Evolutionary conservation across 1,284 basidiomycete species (phyloP).

Genomic region (Mixia osmundae): DNA sequence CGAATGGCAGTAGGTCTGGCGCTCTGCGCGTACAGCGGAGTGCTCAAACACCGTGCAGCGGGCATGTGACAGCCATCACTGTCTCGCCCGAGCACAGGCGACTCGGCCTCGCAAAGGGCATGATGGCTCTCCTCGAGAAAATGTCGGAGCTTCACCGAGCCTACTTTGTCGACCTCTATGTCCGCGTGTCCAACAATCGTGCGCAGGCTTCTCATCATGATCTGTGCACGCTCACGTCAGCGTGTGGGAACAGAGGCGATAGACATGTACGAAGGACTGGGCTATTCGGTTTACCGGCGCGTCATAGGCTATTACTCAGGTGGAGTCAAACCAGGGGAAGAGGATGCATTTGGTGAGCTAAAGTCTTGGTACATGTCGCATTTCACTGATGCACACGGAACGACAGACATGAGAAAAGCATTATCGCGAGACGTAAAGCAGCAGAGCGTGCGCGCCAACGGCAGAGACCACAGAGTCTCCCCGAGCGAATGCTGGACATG

Average conservation of each 20-base stretch:
- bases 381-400: too few relatives aligned
- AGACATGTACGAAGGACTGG: slow-evolving; percentile 60
- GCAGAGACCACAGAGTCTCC: too few relatives aligned
- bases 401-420: too few relatives aligned
- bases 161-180: slow-evolving; percentile 75
- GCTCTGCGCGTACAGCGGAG: neutral
- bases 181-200: slow-evolving; percentile 44
- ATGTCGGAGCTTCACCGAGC: slow-evolving; percentile 51
- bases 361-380: too few relatives aligned
- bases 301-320: slow-evolving; percentile 68
- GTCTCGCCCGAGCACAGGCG: slow-evolving; percentile 78
- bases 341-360: slow-evolving; percentile 75
- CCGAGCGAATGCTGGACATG: too few relatives aligned
- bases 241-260: slow-evolving; percentile 33
- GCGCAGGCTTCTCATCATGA: neutral
- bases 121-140: slow-evolving; percentile 58
- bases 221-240: neutral
- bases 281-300: slow-evolving; percentile 61
- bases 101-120: slow-evolving; percentile 49
- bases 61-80: slow-evolving; percentile 72
- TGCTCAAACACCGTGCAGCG: slow-evolving; percentile 22
- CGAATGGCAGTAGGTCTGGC: slow-evolving; percentile 38
- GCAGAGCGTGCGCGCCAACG: too few relatives aligned
- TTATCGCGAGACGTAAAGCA: too few relatives aligned
- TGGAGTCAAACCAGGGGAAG: slow-evolving; percentile 49